These are phyloP conservation scores for Ophiocordyceps sinensis DNA, from an alignment of 2,329 filamentous ascomycete species.

Conservation along the genomic window DNA sequence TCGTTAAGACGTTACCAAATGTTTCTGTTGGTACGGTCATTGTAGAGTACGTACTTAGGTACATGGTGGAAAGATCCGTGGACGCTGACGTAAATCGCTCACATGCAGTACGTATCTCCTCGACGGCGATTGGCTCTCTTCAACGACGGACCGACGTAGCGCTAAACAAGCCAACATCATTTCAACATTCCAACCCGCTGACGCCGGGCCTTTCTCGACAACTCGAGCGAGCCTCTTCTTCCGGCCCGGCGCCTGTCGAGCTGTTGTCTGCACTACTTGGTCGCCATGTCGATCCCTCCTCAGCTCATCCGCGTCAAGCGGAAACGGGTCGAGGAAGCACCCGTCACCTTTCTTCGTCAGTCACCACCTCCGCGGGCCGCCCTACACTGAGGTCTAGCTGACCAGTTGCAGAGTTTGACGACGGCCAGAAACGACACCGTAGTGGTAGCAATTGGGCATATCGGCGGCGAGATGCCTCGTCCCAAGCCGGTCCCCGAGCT, in stretches of 20 bases:
- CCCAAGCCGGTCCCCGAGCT: conserved; percentile 9
- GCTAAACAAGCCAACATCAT: too few relatives aligned
- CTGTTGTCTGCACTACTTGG: not conserved
- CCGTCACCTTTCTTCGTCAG: conserved; percentile 42
- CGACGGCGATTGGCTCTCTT: too few relatives aligned
- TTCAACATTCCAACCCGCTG: too few relatives aligned
- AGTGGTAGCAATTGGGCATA: conserved; percentile 40
- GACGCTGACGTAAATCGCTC: too few relatives aligned
- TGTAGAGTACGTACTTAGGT: too few relatives aligned
- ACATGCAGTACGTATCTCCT: too few relatives aligned
- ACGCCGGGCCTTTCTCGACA: not conserved
- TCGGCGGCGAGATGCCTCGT: conserved; percentile 29
- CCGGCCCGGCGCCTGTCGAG: too few relatives aligned
- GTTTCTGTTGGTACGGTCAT: too few relatives aligned
- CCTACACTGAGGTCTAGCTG: conserved; percentile 3
- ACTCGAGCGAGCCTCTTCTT: not conserved
- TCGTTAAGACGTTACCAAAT: too few relatives aligned
- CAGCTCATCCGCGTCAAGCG: conserved; percentile 47
- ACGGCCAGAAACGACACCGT: conserved; percentile 36
- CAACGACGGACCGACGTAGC: too few relatives aligned
- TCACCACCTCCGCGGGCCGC: conserved; percentile 2
- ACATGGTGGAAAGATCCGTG: too few relatives aligned
- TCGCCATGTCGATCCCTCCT: conserved; percentile 39
- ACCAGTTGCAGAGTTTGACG: conserved; percentile 32
- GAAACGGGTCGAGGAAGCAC: conserved; percentile 38